Evolutionary conservation across 2,329 filamentous ascomycete species (phyloP).

Genomic region (Elsinoe australis): DNA sequence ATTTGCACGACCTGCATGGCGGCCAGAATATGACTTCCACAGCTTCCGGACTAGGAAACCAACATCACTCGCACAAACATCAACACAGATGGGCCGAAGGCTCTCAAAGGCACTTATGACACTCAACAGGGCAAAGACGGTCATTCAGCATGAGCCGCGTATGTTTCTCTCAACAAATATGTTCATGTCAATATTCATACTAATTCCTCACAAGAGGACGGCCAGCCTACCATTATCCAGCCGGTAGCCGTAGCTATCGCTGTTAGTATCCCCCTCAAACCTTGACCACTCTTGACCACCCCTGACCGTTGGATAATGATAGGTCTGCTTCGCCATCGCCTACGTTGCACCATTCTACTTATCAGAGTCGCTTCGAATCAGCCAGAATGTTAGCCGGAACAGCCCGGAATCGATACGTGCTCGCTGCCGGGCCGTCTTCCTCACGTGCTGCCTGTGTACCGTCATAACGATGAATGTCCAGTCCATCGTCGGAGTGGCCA

Average conservation of each 20-base stretch:
- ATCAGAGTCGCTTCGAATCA: constrained; percentile 70
- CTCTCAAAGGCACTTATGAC: constrained; percentile 5
- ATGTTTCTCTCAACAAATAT: neutral
- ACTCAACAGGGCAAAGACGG: constrained; percentile 9
- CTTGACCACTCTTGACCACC: neutral
- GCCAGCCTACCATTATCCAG: constrained; percentile 11
- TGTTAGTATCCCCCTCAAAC: constrained; percentile 13
- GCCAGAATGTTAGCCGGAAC: constrained; percentile 71
- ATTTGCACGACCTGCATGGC: constrained; percentile 5
- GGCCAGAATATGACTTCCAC: constrained; percentile 6
- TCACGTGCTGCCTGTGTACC: constrained; percentile 65
- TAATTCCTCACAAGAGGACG: too few species aligned
- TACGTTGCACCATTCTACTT: constrained; percentile 92
- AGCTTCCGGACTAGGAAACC: constrained; percentile 6
- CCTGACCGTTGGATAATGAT: constrained; percentile 12
- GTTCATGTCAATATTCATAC: too few species aligned
- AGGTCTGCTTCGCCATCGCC: constrained; percentile 67
- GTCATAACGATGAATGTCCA: constrained; percentile 61
- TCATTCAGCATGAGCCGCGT: constrained; percentile 14
- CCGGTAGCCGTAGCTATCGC: constrained; percentile 10
- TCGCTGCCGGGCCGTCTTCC: constrained; percentile 69
- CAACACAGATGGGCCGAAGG: neutral
- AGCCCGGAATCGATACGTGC: constrained; percentile 82
- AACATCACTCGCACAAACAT: neutral
- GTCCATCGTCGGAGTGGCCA: constrained; percentile 44